Evolutionary conservation across 2,329 filamentous ascomycete species (phyloP).

Genomic region (Trichophyton equinum): DNA sequence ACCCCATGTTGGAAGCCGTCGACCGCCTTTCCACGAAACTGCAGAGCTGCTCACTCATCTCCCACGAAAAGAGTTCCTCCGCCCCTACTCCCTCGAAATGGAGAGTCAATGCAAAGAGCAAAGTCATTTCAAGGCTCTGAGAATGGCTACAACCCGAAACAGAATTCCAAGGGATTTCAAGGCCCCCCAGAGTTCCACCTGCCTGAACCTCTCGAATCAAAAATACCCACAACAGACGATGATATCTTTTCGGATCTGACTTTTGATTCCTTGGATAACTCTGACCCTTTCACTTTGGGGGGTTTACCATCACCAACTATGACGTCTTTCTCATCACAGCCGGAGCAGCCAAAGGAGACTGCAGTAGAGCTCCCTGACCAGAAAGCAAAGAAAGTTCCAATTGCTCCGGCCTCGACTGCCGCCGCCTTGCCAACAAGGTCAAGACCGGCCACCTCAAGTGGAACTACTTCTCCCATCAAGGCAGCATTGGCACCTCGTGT

Average conservation of each 20-base stretch:
- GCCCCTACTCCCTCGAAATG: conserved; percentile 19
- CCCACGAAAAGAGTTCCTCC: conserved; percentile 23
- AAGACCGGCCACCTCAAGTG: conserved; percentile 7
- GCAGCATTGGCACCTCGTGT: conserved; percentile 31
- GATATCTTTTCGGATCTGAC: conserved; percentile 13
- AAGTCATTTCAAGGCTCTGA: conserved; percentile 36
- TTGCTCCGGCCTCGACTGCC: conserved; percentile 17
- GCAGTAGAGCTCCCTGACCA: conserved; percentile 17
- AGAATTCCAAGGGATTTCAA: conserved; percentile 42
- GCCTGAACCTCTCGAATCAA: conserved; percentile 46
- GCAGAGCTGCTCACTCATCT: conserved; percentile 28
- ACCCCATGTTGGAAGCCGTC: conserved; percentile 41
- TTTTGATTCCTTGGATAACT: conserved; percentile 7
- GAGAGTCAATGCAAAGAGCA: conserved; percentile 31
- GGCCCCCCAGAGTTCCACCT: conserved; percentile 26
- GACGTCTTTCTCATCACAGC: conserved; percentile 41
- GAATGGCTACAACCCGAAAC: conserved; percentile 21
- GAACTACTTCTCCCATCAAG: conserved; percentile 21
- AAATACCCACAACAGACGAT: conserved; percentile 19
- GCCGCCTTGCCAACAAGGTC: conserved; percentile 15
- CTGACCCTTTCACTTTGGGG: conserved; percentile 19
- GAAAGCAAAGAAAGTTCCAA: conserved; percentile 21
- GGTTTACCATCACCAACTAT: conserved; percentile 32
- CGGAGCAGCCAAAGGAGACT: conserved; percentile 38
- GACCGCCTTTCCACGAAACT: conserved; percentile 25